Conservation (phyloP, 1,139 yeast genomes). For the Scheffersomyces segobiensis region DNA sequence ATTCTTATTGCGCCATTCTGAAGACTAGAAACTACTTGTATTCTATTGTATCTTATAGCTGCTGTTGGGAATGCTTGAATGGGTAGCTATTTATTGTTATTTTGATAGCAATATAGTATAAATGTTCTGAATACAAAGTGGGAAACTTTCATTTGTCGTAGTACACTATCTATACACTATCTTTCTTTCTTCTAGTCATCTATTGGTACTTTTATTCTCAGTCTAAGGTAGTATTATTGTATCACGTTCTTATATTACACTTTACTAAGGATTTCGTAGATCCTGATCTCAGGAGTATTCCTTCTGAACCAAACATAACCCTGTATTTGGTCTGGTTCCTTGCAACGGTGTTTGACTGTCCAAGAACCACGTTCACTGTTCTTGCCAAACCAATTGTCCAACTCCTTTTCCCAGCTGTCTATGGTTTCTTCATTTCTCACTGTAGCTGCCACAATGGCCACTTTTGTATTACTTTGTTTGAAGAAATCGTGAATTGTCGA, state of each 20-base stretch:
- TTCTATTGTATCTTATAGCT: too few species aligned
- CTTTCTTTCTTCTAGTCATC: too few species aligned
- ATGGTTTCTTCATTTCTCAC: conserved; percentile 65
- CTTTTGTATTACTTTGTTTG: conserved; percentile 21
- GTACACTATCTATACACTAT: background rate
- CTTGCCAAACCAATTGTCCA: conserved; percentile 27
- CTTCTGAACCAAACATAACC: conserved; percentile 28
- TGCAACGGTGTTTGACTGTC: conserved; percentile 18
- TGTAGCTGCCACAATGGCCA: conserved; percentile 68
- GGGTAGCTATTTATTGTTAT: too few species aligned
- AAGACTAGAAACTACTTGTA: too few species aligned
- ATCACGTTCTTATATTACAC: too few species aligned
- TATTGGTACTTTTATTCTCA: too few species aligned
- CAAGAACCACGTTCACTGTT: conserved; percentile 18
- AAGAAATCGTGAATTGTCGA: conserved; percentile 47
- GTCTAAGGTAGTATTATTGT: too few species aligned
- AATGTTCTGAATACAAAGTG: too few species aligned
- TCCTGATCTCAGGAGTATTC: conserved; percentile 45
- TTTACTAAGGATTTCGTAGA: conserved; percentile 27
- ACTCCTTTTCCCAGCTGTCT: conserved; percentile 48
- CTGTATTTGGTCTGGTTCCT: conserved; percentile 18
- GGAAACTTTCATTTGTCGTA: background rate
- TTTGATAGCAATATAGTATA: too few species aligned
- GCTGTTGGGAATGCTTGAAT: too few species aligned
- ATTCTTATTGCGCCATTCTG: too few species aligned